Percentiles rank a stretch among this genome's conserved stretches.
Evolutionary conservation across 768 basidiomycete genomes (phyloP).

Genomic region (Amanita molliuscula): DNA sequence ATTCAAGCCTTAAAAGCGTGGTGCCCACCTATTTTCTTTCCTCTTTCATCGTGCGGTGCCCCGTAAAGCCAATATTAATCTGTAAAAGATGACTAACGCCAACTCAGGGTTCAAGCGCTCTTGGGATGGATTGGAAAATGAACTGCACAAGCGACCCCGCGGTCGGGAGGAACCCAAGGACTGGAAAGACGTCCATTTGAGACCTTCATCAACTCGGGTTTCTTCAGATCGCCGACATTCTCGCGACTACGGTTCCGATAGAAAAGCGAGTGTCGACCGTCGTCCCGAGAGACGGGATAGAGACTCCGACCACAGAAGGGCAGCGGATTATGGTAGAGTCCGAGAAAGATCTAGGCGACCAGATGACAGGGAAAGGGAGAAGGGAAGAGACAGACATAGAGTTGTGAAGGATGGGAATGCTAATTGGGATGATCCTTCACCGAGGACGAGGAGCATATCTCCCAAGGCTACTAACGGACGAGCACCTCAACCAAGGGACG

Average conservation of each 20-base stretch:
- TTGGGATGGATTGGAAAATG: slow-evolving; percentile 47
- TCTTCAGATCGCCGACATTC: slow-evolving; percentile 22
- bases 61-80: slow-evolving; percentile 46
- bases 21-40: slow-evolving; percentile 11
- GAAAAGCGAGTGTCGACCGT: slow-evolving; percentile 18
- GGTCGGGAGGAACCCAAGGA: slow-evolving; percentile 48
- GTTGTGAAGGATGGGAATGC: slow-evolving; percentile 18
- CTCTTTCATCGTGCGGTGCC: slow-evolving; percentile 69
- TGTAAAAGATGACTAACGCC: slow-evolving; percentile 65
- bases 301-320: slow-evolving; percentile 17
- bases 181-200: slow-evolving; percentile 64
- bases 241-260: slow-evolving; percentile 14
- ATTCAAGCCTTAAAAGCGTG: slow-evolving; percentile 5
- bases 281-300: slow-evolving; percentile 27
- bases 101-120: slow-evolving; percentile 78
- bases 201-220: slow-evolving; percentile 20
- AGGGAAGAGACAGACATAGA: slow-evolving; percentile 14
- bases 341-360: slow-evolving; percentile 9
- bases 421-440: slow-evolving; percentile 19
- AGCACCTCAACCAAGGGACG: slow-evolving; percentile 17
- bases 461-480: slow-evolving; percentile 14
- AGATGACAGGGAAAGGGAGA: slow-evolving; percentile 15
- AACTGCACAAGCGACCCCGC: slow-evolving; percentile 43
- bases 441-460: slow-evolving; percentile 12
- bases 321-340: slow-evolving; percentile 11